Percentiles rank a stretch among this genome's conserved stretches.
phyloP scores from a whole-genome alignment of 257 asterid genomes.

The Verbena officinalis region DNA sequence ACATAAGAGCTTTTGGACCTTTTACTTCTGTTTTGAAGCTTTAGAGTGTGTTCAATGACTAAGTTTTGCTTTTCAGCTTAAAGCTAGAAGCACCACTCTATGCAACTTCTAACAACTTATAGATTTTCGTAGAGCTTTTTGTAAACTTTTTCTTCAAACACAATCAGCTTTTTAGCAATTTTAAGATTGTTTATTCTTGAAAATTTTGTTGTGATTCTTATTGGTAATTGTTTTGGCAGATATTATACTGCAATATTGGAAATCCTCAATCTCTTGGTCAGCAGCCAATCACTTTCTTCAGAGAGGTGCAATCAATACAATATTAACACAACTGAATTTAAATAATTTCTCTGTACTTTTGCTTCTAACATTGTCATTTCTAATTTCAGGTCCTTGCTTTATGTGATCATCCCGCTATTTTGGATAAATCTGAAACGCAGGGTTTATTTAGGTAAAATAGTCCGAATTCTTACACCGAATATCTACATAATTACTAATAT shows the following conservation, averaged over 20 bases:
- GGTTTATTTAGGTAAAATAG: slow-evolving; percentile 75
- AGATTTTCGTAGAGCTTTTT: no score
- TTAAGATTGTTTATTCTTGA: no score
- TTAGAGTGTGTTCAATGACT: no score
- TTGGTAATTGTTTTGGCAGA: slow-evolving; percentile 47
- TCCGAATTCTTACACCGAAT: background rate
- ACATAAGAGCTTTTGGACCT: background rate
- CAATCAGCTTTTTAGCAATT: no score
- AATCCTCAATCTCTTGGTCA: slow-evolving; percentile 96
- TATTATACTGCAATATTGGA: slow-evolving; percentile 89
- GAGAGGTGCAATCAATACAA: slow-evolving; percentile 70
- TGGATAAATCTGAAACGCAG: slow-evolving; percentile 89
- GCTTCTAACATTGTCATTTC: slow-evolving; percentile 22
- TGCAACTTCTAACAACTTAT: no score
- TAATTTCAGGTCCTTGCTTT: slow-evolving; percentile 83
- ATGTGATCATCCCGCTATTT: slow-evolving; percentile 87
- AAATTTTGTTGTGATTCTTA: slow-evolving; percentile 9
- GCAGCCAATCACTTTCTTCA: slow-evolving; percentile 92
- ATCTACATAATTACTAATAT: no score
- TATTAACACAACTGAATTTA: background rate
- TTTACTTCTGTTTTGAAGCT: background rate
- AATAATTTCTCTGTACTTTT: background rate
- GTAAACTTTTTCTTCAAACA: no score
- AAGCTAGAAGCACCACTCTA: no score
- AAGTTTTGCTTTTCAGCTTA: no score